Base-by-base conservation (phyloP, 306 rosid species). In the Quercus rubra region DNA sequence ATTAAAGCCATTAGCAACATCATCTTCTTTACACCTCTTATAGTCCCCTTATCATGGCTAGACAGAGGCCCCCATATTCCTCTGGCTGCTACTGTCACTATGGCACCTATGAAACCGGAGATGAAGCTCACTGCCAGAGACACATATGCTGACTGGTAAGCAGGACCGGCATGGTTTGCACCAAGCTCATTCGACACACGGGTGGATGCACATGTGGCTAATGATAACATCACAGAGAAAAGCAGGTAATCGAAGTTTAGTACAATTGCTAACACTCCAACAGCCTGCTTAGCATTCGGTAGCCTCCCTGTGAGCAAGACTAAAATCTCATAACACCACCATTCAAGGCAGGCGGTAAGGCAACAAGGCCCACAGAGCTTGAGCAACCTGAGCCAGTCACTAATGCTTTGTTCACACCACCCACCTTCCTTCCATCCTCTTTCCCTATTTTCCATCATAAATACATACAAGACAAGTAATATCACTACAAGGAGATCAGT, bases 291-390 rank as follows among this genome's bases (percentile, higher is more conserved):
- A 4, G 99, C 94, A 3, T 95, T 82, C 18, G 78, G 41, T 2
- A 95, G 88, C 77, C 86, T 84, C 10, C 99, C 99, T 0, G 99
- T 85, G 20, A 95, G 93, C 75, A 95, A 71, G 49, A 95, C 87
- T 15, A 95, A 74, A 72, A 92, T 90, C 91, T 95, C 99, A 80
- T 87, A 92, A 70, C 99, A 92, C 98, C 99, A 95, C 97, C 99
- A 95, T 73, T 95, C 99, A 13, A 95, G 87, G 85, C 99, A 95
- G 51, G 91, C 88, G 28, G 87, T 90, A 77, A 95, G 92, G 83
- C 98, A 95, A 70, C 97, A 92, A 51, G 98, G 85, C 19, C 97
- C 97, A 33, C 88, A 68, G 15, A 95, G 94, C 86, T 90, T 95
- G 74, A 89, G 73, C 74, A 92, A 55, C 56, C 83, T 88, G n/a